Base-by-base conservation (phyloP, 106 monocot genomes). In the Dioscorea dumetorum region DNA sequence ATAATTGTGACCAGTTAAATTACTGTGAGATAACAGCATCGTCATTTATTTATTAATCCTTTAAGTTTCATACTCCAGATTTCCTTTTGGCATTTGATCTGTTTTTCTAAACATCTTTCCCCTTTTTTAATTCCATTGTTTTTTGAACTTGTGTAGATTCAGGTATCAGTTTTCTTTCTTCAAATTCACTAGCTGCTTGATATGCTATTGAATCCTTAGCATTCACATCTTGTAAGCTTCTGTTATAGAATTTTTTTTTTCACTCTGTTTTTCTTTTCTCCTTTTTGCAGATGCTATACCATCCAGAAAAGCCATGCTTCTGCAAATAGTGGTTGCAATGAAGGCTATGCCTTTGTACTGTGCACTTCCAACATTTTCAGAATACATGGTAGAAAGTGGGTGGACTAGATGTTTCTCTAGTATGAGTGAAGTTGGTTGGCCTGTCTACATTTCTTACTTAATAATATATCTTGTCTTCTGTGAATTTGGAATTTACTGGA, bases 401-500 rank as follows among this genome's bases (percentile, higher is more conserved):
- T 91, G 87, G 91, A 91, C 91, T 34, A 69, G 56, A 66, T 87
- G 91, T 73, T 87, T 72, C 68, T 70, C 84, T 21, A 79, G 66
- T 61, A 80, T 91, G 35, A 65, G 16, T 56, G 91, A 91, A 76
- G 73, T 87, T 50, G 84, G 91, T 33, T 84, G 79, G 79, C 68
- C 77, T 8, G 51, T 70, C 21, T 87, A 87, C 58, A 11, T 77
- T 60, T 56, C 33, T 73, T 84, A 91, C 70, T 18, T 91, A 56
- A 66, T 61, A 4, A 52, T 74, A 28, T 91, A 91, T 72, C 51
- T 91, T 8, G 48, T 72, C 4, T 16, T 84, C 20, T 79, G 76
- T 16, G 91, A 91, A 62, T 82, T 91, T 48, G 91, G 87, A 52
- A 91, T 91, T 66, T 91, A 91, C 67, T 91, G 91, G 91, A 84